A percentile compares a stretch with the other conserved stretches of the same genome.
Evolutionary conservation across 805 yeast species (phyloP).

Genomic region (Cyberlindnera mrakii): DNA sequence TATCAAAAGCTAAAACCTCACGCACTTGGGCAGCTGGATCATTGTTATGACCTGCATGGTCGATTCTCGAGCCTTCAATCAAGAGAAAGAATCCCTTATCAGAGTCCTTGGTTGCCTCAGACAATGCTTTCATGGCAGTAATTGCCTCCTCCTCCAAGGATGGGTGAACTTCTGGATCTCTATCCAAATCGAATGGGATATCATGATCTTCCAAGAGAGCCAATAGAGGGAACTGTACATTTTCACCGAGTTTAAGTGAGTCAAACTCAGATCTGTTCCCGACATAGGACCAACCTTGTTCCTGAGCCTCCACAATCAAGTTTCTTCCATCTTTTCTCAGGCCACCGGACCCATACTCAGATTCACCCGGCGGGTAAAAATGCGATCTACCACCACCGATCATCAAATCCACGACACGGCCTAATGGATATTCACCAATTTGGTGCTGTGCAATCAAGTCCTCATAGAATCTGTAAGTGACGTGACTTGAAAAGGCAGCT

Average conservation of each 20-base stretch:
- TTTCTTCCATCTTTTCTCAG: conserved; percentile 69
- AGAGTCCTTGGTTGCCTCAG: conserved; percentile 59
- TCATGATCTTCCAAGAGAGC: conserved; percentile 72
- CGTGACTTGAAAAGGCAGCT: conserved; percentile 83
- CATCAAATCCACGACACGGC: conserved; percentile 74
- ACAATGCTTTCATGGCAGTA: conserved; percentile 66
- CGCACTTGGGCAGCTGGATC: conserved; percentile 94
- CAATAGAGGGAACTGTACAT: conserved; percentile 69
- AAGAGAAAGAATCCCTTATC: conserved; percentile 82
- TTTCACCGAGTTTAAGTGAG: conserved; percentile 45
- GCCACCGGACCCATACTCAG: conserved; percentile 32
- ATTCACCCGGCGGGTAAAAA: conserved; percentile 47
- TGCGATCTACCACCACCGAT: conserved; percentile 91
- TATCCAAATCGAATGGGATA: conserved; percentile 81
- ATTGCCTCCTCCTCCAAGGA: conserved; percentile 72
- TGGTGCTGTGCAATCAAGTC: conserved; percentile 85
- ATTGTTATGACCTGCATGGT: conserved; percentile 91
- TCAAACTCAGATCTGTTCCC: conserved; percentile 58
- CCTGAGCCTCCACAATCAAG: conserved; percentile 57
- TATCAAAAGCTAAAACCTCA: conserved; percentile 84
- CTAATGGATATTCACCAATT: conserved; percentile 74
- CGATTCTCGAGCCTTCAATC: conserved; percentile 90
- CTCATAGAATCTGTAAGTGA: conserved; percentile 67
- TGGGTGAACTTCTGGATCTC: conserved; percentile 57
- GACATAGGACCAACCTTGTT: conserved; percentile 59